phyloP scores from a whole-genome alignment of 257 asterid species.

The Asclepias syriaca region DNA sequence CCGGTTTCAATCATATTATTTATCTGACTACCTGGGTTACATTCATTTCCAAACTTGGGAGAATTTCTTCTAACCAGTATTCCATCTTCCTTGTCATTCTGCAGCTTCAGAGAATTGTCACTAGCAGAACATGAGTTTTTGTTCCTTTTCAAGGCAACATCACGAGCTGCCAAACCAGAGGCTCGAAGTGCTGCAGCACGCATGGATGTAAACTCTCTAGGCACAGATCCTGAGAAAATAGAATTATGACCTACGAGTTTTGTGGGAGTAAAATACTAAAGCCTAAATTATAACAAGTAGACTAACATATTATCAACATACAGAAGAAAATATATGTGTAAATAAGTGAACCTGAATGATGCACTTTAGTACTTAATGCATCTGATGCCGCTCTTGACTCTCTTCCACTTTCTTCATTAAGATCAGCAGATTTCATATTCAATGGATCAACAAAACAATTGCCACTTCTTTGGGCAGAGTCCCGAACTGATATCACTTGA shows the following conservation, averaged over 20 bases:
- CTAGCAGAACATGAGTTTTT: constrained; percentile 23
- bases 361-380: constrained; percentile 17
- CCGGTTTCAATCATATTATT: neutral
- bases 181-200: constrained; percentile 75
- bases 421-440: constrained; percentile 18
- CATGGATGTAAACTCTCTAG: constrained; percentile 51
- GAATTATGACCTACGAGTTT: constrained; percentile 8
- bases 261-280: neutral
- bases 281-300: neutral
- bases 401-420: constrained; percentile 25
- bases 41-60: constrained; percentile 24
- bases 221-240: constrained; percentile 46
- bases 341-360: constrained; percentile 30
- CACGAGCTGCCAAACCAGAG: constrained; percentile 70
- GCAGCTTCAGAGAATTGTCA: constrained; percentile 35
- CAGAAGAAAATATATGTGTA: neutral
- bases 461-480: constrained; percentile 19
- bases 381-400: constrained; percentile 21
- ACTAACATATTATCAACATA: neutral
- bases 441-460: constrained; percentile 19
- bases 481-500: constrained; percentile 40
- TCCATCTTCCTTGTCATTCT: constrained; percentile 23
- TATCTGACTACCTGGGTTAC: constrained; percentile 2
- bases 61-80: constrained; percentile 19
- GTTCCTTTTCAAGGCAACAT: constrained; percentile 28